phyloP scores from a whole-genome alignment of 345 rosid genomes.

The Populus nigra region DNA sequence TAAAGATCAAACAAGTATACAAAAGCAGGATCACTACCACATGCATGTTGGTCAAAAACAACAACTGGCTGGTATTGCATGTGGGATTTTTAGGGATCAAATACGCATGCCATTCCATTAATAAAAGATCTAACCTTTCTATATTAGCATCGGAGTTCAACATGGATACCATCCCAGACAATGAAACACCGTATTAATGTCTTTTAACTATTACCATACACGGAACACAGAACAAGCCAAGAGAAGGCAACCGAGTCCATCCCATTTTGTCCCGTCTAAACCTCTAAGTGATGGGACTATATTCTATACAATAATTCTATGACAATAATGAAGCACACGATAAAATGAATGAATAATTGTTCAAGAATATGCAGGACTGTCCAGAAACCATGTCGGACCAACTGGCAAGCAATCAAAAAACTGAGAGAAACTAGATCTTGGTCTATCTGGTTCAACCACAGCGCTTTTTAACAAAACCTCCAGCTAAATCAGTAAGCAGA shows the following conservation, averaged over 20 bases:
- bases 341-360: neutral
- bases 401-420: neutral
- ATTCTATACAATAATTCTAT: slow-evolving; percentile 5
- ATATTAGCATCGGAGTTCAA: neutral
- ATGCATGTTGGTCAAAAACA: neutral
- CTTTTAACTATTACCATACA: neutral
- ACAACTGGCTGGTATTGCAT: neutral
- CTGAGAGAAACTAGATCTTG: neutral
- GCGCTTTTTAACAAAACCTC: neutral
- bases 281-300: neutral
- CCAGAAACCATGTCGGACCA: neutral
- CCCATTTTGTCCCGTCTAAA: neutral
- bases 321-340: neutral
- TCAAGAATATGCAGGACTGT: neutral
- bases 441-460: neutral
- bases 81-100: slow-evolving; percentile 10
- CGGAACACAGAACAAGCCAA: neutral
- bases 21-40: neutral
- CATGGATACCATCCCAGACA: neutral
- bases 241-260: neutral
- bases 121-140: neutral
- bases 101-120: neutral
- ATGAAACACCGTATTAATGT: neutral
- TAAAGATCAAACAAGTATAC: neutral
- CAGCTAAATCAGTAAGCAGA: neutral